A percentile compares a stretch with the other conserved stretches of the same genome.
Evolutionary conservation across 1,284 basidiomycete species (phyloP).

Genomic region (Sparassis latifolia): DNA sequence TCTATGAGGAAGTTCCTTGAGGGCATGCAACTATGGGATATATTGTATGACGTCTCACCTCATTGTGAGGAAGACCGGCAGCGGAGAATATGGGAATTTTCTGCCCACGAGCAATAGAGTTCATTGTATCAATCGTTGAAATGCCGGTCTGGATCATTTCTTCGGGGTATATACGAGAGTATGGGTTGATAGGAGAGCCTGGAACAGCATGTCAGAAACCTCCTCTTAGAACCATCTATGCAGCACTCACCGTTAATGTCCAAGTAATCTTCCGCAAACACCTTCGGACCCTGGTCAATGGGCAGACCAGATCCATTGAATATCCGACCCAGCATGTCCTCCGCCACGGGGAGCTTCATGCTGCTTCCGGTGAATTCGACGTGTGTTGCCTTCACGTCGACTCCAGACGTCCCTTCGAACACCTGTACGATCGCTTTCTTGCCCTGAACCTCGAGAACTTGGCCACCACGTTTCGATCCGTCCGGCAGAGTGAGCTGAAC

Average conservation of each 20-base stretch:
- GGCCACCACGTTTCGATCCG: conserved; percentile 91
- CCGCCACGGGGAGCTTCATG: conserved; percentile 99
- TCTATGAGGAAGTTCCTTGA: conserved; percentile 42
- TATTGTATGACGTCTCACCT: conserved; percentile 42
- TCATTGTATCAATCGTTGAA: conserved; percentile 98
- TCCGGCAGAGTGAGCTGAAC: conserved; percentile 95
- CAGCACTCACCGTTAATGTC: conserved; percentile 88
- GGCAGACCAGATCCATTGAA: conserved; percentile 99
- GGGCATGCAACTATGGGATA: neutral
- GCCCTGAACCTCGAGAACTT: conserved; percentile 97
- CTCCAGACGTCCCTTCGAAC: conserved; percentile 97
- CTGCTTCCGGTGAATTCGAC: conserved; percentile 97
- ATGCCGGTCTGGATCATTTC: conserved; percentile 99
- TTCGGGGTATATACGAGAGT: conserved; percentile 98
- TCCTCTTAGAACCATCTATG: neutral
- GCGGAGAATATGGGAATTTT: conserved; percentile 99
- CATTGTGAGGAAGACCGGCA: conserved; percentile 97
- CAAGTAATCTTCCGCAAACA: conserved; percentile 98
- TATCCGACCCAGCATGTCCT: conserved; percentile 98
- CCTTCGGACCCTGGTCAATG: conserved; percentile 97
- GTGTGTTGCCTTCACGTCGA: conserved; percentile 96
- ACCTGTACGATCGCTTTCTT: conserved; percentile 99
- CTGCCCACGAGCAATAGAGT: conserved; percentile 99
- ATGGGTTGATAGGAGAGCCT: conserved; percentile 99
- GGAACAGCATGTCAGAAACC: conserved; percentile 9